phyloP scores from a whole-genome alignment of 768 basidiomycete genomes.

The Boletus tomentosulus region DNA sequence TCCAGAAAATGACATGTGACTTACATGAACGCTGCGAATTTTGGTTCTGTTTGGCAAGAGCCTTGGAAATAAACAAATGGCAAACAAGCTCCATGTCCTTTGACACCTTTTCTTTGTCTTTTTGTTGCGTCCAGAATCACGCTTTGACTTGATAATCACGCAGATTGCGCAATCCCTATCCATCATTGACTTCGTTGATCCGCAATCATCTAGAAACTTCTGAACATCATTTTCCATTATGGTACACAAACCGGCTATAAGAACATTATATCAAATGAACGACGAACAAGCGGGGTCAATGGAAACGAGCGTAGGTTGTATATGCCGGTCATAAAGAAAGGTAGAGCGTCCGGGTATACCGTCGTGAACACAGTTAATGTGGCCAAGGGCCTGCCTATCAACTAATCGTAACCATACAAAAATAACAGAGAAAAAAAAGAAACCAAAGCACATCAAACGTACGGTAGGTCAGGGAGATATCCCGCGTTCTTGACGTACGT shows the following conservation, averaged over 20 bases:
- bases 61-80: slow-evolving; percentile 9
- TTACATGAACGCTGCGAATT: not conserved
- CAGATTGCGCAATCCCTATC: too few species aligned
- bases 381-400: slow-evolving; percentile 17
- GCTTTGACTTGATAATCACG: not conserved
- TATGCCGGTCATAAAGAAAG: slow-evolving; percentile 10
- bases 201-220: not conserved
- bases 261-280: slow-evolving; percentile 14
- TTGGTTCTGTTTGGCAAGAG: slow-evolving; percentile 7
- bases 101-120: too few species aligned
- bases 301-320: slow-evolving; percentile 21
- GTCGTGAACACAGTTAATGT: slow-evolving; percentile 13
- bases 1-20: not conserved
- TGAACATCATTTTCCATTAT: not conserved
- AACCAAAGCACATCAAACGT: slow-evolving; percentile 4
- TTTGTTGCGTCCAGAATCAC: not conserved
- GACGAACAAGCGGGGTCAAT: slow-evolving; percentile 9
- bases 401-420: slow-evolving; percentile 15
- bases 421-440: not conserved
- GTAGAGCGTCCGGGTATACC: slow-evolving; percentile 19
- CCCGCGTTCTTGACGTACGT: slow-evolving; percentile 29
- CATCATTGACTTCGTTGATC: not conserved
- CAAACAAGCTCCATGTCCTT: not conserved
- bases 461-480: slow-evolving; percentile 25
- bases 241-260: slow-evolving; percentile 1